Base-by-base conservation (phyloP, 192 early-diverging fungal genomes). In the Coemansia sp. region DNA sequence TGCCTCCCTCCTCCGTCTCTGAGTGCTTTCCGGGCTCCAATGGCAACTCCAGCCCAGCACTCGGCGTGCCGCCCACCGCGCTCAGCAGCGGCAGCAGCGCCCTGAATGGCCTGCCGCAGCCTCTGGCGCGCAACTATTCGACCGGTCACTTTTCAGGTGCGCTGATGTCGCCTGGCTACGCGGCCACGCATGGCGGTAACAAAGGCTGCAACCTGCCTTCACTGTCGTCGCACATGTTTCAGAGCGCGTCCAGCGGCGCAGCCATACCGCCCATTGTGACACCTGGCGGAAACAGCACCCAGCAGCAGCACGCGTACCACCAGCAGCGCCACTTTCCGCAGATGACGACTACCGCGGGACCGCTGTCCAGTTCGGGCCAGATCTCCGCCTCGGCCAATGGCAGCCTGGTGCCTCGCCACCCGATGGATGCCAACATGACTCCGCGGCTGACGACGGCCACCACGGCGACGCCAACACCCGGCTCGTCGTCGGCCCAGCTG, bases 381-480 rank as follows among this genome's bases (percentile, higher is more conserved):
- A 19, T 17, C 40, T 28, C 29, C 40, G 39, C 25, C 36, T 17
- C 15, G 19, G 18, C 28, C 39, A 20, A 41, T 2, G 24, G 42
- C 22, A 42, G 17, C 15, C 40, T 36, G 13, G 13, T 46, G 35
- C 13, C 58, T 10, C 48, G 66, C 14, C 3, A 61, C 26, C 71
- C 71, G 23, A 36, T 63, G 13, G 71, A 74, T 33, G 44, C 55
- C 9, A 67, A 67, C 38, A 53, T 58, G 3, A 67, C 71, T 18
- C 71, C 71, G 8, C 62, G 59, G 27, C 52, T 74, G 43, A 74
- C 71, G 0, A 67, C 43, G 8, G 71, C 64, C 3, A 63, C 71
- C 23, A 69, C 62, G 4, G 64, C 71, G 3, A 74, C 71, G n/a
- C 71, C 71, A 2, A 69, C 67, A 6, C 67, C 67, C 14, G 63